Evolutionary conservation across 495 filamentous ascomycete genomes (phyloP).

Genomic region (Cairneyella variabilis): DNA sequence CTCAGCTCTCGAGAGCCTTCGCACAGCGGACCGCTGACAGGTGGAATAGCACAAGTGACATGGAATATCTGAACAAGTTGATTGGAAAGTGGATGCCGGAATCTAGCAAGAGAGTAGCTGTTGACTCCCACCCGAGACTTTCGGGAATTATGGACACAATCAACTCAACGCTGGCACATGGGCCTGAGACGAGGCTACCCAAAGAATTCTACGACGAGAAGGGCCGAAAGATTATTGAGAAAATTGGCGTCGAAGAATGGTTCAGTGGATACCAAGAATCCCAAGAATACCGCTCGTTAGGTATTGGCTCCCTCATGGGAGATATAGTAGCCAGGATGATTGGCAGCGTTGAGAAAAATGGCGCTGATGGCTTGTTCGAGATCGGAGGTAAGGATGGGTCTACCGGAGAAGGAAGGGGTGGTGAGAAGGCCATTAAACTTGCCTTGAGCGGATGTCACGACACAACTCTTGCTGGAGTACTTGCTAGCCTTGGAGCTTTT

Average conservation of each 20-base stretch:
- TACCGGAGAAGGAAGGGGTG: constrained; percentile 33
- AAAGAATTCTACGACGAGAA: constrained; percentile 82
- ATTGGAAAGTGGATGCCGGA: constrained; percentile 83
- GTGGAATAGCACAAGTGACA: constrained; percentile 79
- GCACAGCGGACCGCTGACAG: constrained; percentile 73
- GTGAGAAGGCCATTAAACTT: constrained; percentile 57
- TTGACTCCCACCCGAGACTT: constrained; percentile 79
- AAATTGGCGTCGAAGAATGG: constrained; percentile 88
- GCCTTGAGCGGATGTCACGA: constrained; percentile 89
- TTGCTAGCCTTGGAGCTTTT: constrained; percentile 77
- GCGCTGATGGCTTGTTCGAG: constrained; percentile 51
- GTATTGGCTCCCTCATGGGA: constrained; percentile 79
- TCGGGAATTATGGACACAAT: constrained; percentile 92
- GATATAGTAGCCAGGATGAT: constrained; percentile 79
- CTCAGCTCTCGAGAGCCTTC: constrained; percentile 74
- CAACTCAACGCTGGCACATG: constrained; percentile 85
- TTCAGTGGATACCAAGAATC: constrained; percentile 82
- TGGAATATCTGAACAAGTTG: constrained; percentile 72
- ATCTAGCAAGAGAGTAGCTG: constrained; percentile 59
- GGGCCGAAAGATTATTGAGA: constrained; percentile 65
- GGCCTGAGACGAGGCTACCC: constrained; percentile 70
- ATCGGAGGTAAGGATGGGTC: constrained; percentile 38
- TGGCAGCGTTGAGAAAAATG: constrained; percentile 59
- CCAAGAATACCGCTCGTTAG: constrained; percentile 77
- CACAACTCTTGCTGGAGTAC: constrained; percentile 78